A percentile compares a stretch with the other conserved stretches of the same genome.
These are phyloP conservation scores for Eutrema heterophyllum DNA, from an alignment of 345 rosid species.

Conservation along the genomic window DNA sequence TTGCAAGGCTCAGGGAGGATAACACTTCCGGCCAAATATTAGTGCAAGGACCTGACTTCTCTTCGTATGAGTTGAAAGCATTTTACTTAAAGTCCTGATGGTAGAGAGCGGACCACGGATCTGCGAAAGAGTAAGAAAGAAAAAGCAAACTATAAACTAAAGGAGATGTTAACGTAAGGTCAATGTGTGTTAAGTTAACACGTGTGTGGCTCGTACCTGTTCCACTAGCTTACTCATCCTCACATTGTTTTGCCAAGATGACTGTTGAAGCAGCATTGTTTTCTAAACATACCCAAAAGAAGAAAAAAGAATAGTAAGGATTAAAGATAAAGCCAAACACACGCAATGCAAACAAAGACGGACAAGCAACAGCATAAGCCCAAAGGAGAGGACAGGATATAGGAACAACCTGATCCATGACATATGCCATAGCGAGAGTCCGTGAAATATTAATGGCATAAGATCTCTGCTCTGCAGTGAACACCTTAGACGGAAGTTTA, in stretches of 20 bases:
- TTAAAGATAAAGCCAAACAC: background rate
- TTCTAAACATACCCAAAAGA: slow-evolving; percentile 38
- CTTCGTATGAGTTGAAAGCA: slow-evolving; percentile 68
- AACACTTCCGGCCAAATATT: background rate
- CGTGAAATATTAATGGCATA: slow-evolving; percentile 69
- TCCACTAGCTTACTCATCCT: slow-evolving; percentile 85
- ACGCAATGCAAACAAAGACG: background rate
- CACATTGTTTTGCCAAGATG: slow-evolving; percentile 88
- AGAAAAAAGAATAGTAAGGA: background rate
- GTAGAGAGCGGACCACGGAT: slow-evolving; percentile 83
- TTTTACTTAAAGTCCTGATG: slow-evolving; percentile 72
- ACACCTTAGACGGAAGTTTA: slow-evolving; percentile 37
- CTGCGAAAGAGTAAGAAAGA: slow-evolving; percentile 32
- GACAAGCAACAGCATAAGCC: background rate
- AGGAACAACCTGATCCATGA: slow-evolving; percentile 82
- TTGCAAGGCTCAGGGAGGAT: background rate
- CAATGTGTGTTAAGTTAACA: background rate
- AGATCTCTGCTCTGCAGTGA: slow-evolving; percentile 59
- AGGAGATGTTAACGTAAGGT: background rate
- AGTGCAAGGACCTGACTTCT: slow-evolving; percentile 61
- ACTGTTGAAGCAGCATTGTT: slow-evolving; percentile 75
- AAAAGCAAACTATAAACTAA: slow-evolving; percentile 7
- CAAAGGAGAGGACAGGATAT: background rate
- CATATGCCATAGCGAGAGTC: slow-evolving; percentile 85
- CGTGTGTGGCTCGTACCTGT: slow-evolving; percentile 47